Evolutionary conservation across 352 stramenopile species (phyloP).

Genomic region (Pythium brachiatum): DNA sequence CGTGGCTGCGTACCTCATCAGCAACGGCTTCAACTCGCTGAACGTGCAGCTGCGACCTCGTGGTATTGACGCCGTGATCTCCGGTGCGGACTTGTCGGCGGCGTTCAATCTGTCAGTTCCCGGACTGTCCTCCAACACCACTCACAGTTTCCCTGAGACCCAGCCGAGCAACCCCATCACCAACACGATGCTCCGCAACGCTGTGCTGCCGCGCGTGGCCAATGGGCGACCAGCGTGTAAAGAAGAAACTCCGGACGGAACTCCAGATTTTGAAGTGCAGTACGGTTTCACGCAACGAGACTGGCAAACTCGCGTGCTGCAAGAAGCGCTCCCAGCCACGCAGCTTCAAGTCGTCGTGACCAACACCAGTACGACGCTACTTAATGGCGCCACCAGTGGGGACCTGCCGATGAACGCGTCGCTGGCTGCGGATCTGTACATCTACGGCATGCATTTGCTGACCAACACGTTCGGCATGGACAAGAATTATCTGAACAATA

Average conservation of each 20-base stretch:
- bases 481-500: not conserved
- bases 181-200: constrained; percentile 9
- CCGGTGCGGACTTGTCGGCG: not conserved
- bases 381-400: not conserved
- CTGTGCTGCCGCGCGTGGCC: not conserved
- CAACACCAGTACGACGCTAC: not conserved
- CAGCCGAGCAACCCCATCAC: constrained; percentile 2
- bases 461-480: not conserved
- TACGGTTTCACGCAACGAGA: constrained; percentile 7
- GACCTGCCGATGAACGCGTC: constrained; percentile 9
- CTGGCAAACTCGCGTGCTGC: constrained; percentile 4
- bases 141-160: not conserved
- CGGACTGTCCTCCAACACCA: not conserved
- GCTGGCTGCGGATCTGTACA: constrained; percentile 1
- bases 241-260: not conserved
- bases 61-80: not conserved
- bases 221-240: not conserved
- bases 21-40: not conserved
- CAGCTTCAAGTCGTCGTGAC: not conserved
- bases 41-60: not conserved
- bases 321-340: not conserved
- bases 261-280: not conserved
- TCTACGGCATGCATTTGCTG: not conserved
- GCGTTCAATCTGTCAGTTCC: not conserved
- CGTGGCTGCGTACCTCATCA: not conserved